Conservation (phyloP, 768 basidiomycete genomes). For the Mycena leptocephala region DNA sequence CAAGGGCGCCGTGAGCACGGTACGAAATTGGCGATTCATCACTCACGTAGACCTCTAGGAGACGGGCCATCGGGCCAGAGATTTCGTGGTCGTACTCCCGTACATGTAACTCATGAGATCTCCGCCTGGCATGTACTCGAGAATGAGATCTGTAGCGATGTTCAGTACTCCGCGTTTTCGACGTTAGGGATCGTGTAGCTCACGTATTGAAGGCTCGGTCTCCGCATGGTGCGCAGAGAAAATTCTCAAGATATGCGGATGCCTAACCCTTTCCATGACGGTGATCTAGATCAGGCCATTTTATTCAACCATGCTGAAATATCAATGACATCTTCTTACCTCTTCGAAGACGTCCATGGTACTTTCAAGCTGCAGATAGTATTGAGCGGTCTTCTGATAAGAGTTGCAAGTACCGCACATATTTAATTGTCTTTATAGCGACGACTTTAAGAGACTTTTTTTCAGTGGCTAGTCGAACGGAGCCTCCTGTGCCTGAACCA, state of each 20-base stretch:
- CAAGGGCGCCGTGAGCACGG: neutral
- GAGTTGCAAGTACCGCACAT: neutral
- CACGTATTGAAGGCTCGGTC: conserved; percentile 11
- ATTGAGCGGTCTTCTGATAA: neutral
- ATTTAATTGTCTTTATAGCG: conserved; percentile 29
- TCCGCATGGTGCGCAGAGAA: neutral
- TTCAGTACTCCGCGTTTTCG: neutral
- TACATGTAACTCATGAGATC: conserved; percentile 21
- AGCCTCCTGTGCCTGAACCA: conserved; percentile 21
- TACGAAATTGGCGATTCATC: neutral
- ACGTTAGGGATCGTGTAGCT: neutral
- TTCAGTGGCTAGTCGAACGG: neutral
- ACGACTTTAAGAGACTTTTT: conserved; percentile 2
- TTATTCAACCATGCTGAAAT: neutral
- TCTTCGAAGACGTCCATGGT: conserved; percentile 2
- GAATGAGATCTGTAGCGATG: conserved; percentile 10
- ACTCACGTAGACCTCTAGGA: conserved; percentile 25
- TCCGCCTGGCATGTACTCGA: conserved; percentile 27
- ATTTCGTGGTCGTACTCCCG: neutral
- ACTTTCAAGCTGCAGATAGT: neutral
- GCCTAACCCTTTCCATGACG: conserved; percentile 15
- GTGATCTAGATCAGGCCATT: conserved; percentile 1
- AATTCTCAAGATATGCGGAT: conserved; percentile 25
- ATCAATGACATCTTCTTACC: neutral
- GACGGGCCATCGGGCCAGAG: neutral